Conservation (phyloP, 768 basidiomycete genomes). For the Boletus tomentosulus region DNA sequence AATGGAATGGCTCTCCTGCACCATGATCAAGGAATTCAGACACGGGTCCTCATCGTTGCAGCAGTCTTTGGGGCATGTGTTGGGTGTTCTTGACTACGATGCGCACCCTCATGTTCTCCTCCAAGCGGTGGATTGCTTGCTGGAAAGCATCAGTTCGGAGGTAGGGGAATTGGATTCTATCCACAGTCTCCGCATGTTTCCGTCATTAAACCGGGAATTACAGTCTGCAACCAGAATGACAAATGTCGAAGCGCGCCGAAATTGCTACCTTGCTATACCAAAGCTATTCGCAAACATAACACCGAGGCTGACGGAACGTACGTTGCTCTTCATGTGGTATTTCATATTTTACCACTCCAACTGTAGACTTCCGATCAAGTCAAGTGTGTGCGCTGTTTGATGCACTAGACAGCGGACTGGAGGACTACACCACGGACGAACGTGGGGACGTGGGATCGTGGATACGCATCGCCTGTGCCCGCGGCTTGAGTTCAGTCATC, state of each 20-base stretch:
- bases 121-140: conserved; percentile 54
- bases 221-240: conserved; percentile 33
- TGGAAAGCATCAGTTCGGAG: conserved; percentile 53
- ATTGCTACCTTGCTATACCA: conserved; percentile 45
- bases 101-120: conserved; percentile 49
- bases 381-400: conserved; percentile 48
- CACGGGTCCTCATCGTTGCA: conserved; percentile 51
- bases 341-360: conserved; percentile 9
- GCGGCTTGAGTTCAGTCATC: conserved; percentile 54
- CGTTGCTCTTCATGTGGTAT: conserved; percentile 22
- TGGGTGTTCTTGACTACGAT: conserved; percentile 68
- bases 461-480: conserved; percentile 78
- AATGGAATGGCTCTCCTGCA: conserved; percentile 29
- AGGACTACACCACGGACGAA: conserved; percentile 91
- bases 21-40: conserved; percentile 61
- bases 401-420: conserved; percentile 64
- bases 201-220: conserved; percentile 19
- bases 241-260: conserved; percentile 59
- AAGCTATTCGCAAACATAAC: conserved; percentile 45
- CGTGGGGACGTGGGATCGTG: conserved; percentile 97
- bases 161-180: conserved; percentile 35
- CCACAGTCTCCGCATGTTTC: conserved; percentile 21
- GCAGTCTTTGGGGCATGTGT: conserved; percentile 66
- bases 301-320: conserved; percentile 43
- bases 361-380: conserved; percentile 45